These are phyloP conservation scores for Aspergillus sclerotioniger DNA, from an alignment of 495 filamentous ascomycete genomes.

Conservation along the genomic window DNA sequence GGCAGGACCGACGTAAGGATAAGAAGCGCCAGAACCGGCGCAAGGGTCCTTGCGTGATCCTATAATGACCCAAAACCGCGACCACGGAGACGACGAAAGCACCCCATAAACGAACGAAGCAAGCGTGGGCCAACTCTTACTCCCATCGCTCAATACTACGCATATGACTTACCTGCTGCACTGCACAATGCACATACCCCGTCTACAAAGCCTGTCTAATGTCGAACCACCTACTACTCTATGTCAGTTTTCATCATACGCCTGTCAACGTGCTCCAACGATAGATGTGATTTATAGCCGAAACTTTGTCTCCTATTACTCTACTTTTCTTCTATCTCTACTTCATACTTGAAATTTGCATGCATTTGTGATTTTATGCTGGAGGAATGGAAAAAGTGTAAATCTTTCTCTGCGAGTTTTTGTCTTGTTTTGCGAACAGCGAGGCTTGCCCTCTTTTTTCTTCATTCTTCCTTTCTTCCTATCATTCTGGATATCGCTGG, in stretches of 20 bases:
- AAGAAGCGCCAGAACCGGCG: conserved; percentile 29
- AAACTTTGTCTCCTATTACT: conserved; percentile 7
- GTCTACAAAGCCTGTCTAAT: conserved; percentile 13
- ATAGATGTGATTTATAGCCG: conserved; percentile 26
- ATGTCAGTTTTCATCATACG: conserved; percentile 17
- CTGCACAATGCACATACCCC: conserved; percentile 16
- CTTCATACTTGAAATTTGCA: conserved; percentile 6
- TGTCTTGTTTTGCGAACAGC: background rate
- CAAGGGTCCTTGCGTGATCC: conserved; percentile 43
- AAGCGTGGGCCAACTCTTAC: background rate
- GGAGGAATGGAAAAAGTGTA: conserved; percentile 18
- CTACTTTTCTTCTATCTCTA: conserved; percentile 12
- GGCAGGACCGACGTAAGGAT: conserved; percentile 33
- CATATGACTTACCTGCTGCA: conserved; percentile 6
- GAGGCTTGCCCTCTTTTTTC: background rate
- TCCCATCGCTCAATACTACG: conserved; percentile 1
- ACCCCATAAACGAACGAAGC: conserved; percentile 3
- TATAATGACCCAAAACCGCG: conserved; percentile 24
- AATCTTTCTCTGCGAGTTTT: conserved; percentile 1
- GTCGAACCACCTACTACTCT: conserved; percentile 5
- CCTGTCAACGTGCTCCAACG: conserved; percentile 19
- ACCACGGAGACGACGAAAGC: conserved; percentile 7
- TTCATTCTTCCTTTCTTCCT: background rate
- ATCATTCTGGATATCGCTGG: background rate
- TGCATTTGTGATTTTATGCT: conserved; percentile 19